phyloP scores from a whole-genome alignment of 2,329 filamentous ascomycete genomes.

The Alternaria brassicae region DNA sequence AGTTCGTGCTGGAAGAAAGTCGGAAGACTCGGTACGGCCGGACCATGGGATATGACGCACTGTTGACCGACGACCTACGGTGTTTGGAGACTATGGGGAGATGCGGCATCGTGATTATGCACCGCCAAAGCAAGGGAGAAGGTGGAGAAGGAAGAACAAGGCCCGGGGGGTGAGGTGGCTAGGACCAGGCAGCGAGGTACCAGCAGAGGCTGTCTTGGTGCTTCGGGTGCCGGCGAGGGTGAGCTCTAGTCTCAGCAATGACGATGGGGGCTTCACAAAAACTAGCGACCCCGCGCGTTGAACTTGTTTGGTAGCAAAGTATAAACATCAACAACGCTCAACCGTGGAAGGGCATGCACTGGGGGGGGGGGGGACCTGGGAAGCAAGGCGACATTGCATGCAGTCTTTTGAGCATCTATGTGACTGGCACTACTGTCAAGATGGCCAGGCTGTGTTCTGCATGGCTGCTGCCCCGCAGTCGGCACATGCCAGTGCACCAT shows the following conservation, averaged over 20 bases:
- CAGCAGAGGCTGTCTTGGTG: conserved; percentile 22
- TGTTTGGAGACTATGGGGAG: conserved; percentile 33
- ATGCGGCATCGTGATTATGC: conserved; percentile 47
- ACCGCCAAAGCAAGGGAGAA: background rate
- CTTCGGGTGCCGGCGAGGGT: conserved; percentile 22
- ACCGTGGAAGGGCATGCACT: background rate
- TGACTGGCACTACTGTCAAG: conserved; percentile 10
- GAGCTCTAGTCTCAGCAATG: conserved; percentile 32
- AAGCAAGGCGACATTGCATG: conserved; percentile 1
- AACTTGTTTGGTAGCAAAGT: conserved; percentile 10
- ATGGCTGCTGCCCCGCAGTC: conserved; percentile 16
- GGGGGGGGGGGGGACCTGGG: background rate
- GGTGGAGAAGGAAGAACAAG: background rate
- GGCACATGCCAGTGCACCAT: conserved; percentile 10
- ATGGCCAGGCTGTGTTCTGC: conserved; percentile 10
- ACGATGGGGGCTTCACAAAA: conserved; percentile 34
- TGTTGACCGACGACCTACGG: conserved; percentile 36
- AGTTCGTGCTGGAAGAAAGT: background rate
- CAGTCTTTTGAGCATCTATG: conserved; percentile 7
- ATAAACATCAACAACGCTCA: conserved; percentile 13
- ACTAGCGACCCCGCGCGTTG: conserved; percentile 33
- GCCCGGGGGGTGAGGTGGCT: background rate
- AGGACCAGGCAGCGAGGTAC: conserved; percentile 17
- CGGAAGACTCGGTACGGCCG: conserved; percentile 11
- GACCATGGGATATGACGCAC: conserved; percentile 32